These are phyloP conservation scores for Polygonum maritimum DNA, from an alignment of 148 eudicot species.

Conservation along the genomic window DNA sequence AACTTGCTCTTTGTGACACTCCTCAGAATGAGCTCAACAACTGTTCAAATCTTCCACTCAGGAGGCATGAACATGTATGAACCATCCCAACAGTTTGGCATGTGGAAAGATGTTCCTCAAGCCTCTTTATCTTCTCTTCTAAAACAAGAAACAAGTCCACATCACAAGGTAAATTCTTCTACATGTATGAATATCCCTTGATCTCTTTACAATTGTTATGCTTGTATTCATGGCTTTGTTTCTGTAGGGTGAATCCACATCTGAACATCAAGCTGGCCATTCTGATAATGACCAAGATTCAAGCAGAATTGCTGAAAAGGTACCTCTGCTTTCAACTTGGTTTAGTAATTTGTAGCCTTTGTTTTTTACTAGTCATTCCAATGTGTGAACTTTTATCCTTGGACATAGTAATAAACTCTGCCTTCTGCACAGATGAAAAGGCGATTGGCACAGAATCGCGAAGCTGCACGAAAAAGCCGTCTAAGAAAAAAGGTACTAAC, in stretches of 20 bases:
- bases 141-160: constrained; percentile 31
- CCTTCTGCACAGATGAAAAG: constrained; percentile 52
- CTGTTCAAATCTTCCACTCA: constrained; percentile 49
- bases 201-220: not conserved
- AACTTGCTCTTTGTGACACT: not conserved
- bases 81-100: constrained; percentile 48
- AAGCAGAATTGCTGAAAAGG: constrained; percentile 50
- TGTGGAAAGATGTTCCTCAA: constrained; percentile 69
- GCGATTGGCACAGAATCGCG: constrained; percentile 95
- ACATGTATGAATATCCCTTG: not conserved
- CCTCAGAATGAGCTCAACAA: constrained; percentile 41
- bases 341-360: not conserved
- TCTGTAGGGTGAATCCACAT: constrained; percentile 44
- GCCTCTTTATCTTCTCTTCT: constrained; percentile 35
- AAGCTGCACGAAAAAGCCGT: constrained; percentile 92
- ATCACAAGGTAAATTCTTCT: constrained; percentile 40
- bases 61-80: constrained; percentile 61
- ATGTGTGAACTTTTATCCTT: not conserved
- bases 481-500: constrained; percentile 63
- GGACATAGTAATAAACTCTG: not conserved
- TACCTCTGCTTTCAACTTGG: not conserved
- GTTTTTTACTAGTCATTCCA: not conserved
- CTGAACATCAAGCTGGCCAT: constrained; percentile 39
- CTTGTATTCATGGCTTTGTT: not conserved
- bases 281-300: constrained; percentile 34